Conservation (phyloP, 2,329 filamentous ascomycete genomes). For the Penicillium oxalicum region DNA sequence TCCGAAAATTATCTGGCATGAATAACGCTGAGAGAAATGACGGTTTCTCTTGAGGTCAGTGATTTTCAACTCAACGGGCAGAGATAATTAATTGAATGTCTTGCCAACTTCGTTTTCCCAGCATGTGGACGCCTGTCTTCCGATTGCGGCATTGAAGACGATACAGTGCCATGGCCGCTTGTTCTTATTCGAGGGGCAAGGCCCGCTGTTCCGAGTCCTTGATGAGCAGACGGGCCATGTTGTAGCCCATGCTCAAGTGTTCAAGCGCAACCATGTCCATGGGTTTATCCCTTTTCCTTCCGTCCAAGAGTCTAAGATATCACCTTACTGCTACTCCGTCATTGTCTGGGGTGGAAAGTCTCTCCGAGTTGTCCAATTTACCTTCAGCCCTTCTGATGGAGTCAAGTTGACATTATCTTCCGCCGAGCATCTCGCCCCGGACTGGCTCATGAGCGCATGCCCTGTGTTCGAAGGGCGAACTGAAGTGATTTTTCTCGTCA, state of each 20-base stretch:
- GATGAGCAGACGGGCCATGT: conserved; percentile 28
- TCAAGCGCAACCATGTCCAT: conserved; percentile 36
- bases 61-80: neutral
- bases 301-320: conserved; percentile 13
- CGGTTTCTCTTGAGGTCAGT: conserved; percentile 29
- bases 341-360: conserved; percentile 67
- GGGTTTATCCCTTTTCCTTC: conserved; percentile 28
- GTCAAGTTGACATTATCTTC: conserved; percentile 26
- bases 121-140: conserved; percentile 40
- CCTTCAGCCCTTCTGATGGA: conserved; percentile 17
- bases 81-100: neutral
- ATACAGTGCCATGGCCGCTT: conserved; percentile 22
- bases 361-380: conserved; percentile 41
- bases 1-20: too few relatives aligned
- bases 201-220: conserved; percentile 30
- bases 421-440: conserved; percentile 49
- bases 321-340: conserved; percentile 16
- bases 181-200: conserved; percentile 37
- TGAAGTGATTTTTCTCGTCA: conserved; percentile 58
- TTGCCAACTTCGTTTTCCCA: conserved; percentile 23
- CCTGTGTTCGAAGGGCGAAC: conserved; percentile 20
- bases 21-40: conserved; percentile 16
- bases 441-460: conserved; percentile 73
- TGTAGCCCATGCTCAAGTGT: conserved; percentile 26
- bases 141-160: conserved; percentile 37